Evolutionary conservation across 441 rosid species (phyloP).

Genomic region (Isatis lusitanica): DNA sequence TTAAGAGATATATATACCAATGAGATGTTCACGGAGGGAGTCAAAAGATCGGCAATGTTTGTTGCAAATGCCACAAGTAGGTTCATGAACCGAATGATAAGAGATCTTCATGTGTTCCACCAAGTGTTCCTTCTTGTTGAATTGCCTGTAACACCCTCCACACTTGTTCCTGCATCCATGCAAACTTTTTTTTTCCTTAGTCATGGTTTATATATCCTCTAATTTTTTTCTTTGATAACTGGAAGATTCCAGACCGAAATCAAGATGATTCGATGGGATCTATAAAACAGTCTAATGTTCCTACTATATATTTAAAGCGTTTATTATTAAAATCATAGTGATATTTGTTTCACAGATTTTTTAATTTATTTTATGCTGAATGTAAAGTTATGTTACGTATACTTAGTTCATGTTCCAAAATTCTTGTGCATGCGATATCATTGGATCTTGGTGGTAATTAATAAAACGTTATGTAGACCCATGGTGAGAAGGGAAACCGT

Average conservation of each 20-base stretch:
- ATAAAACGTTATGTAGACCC: background rate
- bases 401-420: background rate
- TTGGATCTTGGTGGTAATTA: background rate
- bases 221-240: background rate
- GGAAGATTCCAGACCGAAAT: too few species aligned
- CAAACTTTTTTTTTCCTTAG: background rate
- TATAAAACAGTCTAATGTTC: background rate
- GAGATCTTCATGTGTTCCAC: slow-evolving; percentile 82
- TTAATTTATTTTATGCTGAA: background rate
- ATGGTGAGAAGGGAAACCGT: background rate
- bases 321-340: background rate
- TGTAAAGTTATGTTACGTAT: background rate
- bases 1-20: slow-evolving; percentile 45
- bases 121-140: slow-evolving; percentile 75
- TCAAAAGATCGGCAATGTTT: slow-evolving; percentile 83
- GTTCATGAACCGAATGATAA: slow-evolving; percentile 76
- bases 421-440: background rate
- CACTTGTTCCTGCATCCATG: slow-evolving; percentile 65
- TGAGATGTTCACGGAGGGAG: slow-evolving; percentile 82
- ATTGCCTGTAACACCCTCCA: slow-evolving; percentile 78
- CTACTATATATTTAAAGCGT: background rate
- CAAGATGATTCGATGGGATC: background rate
- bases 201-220: background rate
- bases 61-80: slow-evolving; percentile 65
- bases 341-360: background rate